Evolutionary conservation across 805 yeast species (phyloP).

Genomic region (Candida coquimbonensis): DNA sequence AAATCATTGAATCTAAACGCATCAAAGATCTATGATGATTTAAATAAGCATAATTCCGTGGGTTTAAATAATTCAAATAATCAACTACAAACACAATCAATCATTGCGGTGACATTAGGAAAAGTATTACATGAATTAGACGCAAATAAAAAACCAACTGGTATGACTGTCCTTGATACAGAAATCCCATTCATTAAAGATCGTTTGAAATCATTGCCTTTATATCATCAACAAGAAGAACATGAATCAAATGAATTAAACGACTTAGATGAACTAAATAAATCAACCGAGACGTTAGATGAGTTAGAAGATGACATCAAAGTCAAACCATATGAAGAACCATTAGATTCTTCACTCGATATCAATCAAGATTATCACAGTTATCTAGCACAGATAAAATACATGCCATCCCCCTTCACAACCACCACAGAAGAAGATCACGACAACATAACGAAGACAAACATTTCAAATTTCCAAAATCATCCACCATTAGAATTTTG

Average conservation of each 20-base stretch:
- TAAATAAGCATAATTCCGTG: background rate
- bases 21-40: background rate
- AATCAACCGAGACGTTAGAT: no score
- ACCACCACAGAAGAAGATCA: background rate
- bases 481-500: slow-evolving; percentile 54
- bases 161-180: slow-evolving; percentile 13
- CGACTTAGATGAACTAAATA: no score
- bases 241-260: background rate
- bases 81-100: slow-evolving; percentile 5
- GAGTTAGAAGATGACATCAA: background rate
- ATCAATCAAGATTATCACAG: slow-evolving; percentile 21
- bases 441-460: background rate
- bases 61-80: background rate
- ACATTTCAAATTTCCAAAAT: slow-evolving; percentile 21
- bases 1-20: slow-evolving; percentile 6
- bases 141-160: background rate
- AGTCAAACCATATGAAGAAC: background rate
- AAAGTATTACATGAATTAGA: slow-evolving; percentile 14
- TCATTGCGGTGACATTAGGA: slow-evolving; percentile 21
- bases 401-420: slow-evolving; percentile 37
- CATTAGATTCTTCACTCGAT: slow-evolving; percentile 5
- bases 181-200: slow-evolving; percentile 18
- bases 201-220: slow-evolving; percentile 11
- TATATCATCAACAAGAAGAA: slow-evolving; percentile 7
- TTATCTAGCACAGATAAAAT: slow-evolving; percentile 37